Evolutionary conservation across 2,329 filamentous ascomycete species (phyloP).

Genomic region (Nemania abortiva): DNA sequence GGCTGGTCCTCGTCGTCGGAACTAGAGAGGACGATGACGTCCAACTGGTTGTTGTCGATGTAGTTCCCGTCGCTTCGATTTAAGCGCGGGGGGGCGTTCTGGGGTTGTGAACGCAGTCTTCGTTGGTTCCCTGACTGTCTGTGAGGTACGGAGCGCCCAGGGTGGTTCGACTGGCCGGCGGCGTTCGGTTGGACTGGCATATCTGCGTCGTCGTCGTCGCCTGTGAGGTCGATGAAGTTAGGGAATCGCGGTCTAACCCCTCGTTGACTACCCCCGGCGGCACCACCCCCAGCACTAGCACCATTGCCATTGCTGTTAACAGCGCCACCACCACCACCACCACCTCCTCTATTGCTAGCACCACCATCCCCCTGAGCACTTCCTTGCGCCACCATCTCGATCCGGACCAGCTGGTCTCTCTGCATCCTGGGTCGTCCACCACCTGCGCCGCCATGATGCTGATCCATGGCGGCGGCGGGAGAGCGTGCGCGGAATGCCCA

Average conservation of each 20-base stretch:
- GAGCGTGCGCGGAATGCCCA: conserved; percentile 24
- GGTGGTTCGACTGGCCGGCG: conserved; percentile 24
- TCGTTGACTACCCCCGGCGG: conserved; percentile 7
- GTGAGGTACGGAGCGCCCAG: conserved; percentile 18
- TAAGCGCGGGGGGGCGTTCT: conserved; percentile 45
- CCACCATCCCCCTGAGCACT: conserved; percentile 10
- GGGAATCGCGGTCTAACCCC: conserved; percentile 34
- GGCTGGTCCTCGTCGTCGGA: conserved; percentile 49
- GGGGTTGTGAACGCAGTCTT: conserved; percentile 42
- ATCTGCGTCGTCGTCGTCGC: conserved; percentile 42
- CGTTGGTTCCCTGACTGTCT: conserved; percentile 41
- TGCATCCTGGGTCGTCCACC: conserved; percentile 11
- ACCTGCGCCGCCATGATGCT: conserved; percentile 2
- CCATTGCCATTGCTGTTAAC: neutral
- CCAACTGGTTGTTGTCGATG: conserved; percentile 34
- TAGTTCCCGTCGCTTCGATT: conserved; percentile 50
- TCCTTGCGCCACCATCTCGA: conserved; percentile 40
- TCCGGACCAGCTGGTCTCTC: conserved; percentile 45
- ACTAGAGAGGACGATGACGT: conserved; percentile 48
- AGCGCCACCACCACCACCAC: neutral
- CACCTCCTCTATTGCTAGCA: neutral
- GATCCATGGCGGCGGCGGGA: conserved; percentile 24
- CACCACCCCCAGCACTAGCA: neutral
- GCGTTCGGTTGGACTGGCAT: conserved; percentile 3
- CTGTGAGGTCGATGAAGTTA: conserved; percentile 48